Evolutionary conservation across 2,329 filamentous ascomycete genomes (phyloP).

Genomic region (Fonsecaea pedrosoi): DNA sequence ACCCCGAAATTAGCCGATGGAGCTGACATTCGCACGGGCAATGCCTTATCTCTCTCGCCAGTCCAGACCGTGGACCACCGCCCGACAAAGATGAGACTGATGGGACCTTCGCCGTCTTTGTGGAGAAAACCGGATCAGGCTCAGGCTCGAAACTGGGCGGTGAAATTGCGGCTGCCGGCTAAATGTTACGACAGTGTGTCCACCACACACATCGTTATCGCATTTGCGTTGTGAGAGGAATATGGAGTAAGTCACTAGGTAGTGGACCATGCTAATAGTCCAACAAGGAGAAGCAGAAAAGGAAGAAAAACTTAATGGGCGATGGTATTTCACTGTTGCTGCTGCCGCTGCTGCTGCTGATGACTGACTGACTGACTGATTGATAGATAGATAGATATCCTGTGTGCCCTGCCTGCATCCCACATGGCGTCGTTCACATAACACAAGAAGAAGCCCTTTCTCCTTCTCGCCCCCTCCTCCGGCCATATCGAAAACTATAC

Average conservation of each 20-base stretch:
- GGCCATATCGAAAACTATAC: neutral
- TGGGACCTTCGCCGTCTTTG: neutral
- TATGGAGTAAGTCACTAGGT: neutral
- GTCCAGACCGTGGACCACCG: neutral
- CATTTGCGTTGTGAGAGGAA: neutral
- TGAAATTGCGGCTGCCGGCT: conserved; percentile 19
- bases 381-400: conserved; percentile 6
- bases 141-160: neutral
- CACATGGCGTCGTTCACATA: conserved; percentile 15
- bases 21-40: neutral
- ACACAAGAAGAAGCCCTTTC: conserved; percentile 5
- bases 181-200: conserved; percentile 19
- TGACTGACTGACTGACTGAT: neutral
- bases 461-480: neutral
- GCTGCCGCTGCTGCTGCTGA: neutral
- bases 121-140: conserved; percentile 23
- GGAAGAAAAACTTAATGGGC: neutral
- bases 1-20: neutral
- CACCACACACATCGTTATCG: neutral
- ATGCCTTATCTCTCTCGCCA: conserved; percentile 3
- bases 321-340: conserved; percentile 1
- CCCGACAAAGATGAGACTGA: conserved; percentile 6
- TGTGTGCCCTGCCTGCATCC: neutral
- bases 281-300: neutral
- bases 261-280: neutral